Evolutionary conservation across 192 early-diverging fungal species (phyloP), one percentile per base, ranked within the genome.

Genomic region (Entomortierella chlamydospora): DNA sequence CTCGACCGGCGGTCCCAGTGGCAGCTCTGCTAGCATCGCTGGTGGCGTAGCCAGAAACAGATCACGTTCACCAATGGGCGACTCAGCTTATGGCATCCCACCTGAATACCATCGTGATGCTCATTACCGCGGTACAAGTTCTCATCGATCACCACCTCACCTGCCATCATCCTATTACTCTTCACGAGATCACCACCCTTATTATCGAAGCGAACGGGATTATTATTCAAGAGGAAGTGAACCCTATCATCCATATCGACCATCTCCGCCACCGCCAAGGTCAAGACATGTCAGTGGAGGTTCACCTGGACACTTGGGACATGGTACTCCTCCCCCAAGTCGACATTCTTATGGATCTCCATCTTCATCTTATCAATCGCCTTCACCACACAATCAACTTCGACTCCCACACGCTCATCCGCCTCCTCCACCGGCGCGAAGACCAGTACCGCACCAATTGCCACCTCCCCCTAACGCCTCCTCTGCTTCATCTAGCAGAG

Each of bases 381-480:
- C 76, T 1, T 79, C 76, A 12, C 76, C 76, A 13, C 76, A 79
- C 13, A 79, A 79, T 26, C 76, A 79, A 31, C 68, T 79, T 45
- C 67, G 76, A 13, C 63, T 79, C 25, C 76, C 76, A 0, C 76
- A 79, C 20, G 76, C 76, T 9, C 76, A 79, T 57, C 76, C 76
- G 2, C 76, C 76, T 25, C 76, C 76, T 51, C 76, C 76, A 41
- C 76, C 76, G 0, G 76, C 76, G 6, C 41, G 76, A 28, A 56
- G 76, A 54, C 76, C 76, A 43, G 52, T 61, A n/a, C 57, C 76
- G 5, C 68, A 70, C 15, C 76, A 79, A 50, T 23, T 70, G 8
- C 74, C 74, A 6, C 74, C 66, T 17, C 74, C 67, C 47, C 66
- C 67, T 20, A 17, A 4, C 2, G 31, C 71, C 2, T 59, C 71